Percentiles rank a stretch among this genome's conserved stretches.
These are phyloP conservation scores for Acer yangbiense DNA, from an alignment of 345 rosid genomes.

Conservation along the genomic window DNA sequence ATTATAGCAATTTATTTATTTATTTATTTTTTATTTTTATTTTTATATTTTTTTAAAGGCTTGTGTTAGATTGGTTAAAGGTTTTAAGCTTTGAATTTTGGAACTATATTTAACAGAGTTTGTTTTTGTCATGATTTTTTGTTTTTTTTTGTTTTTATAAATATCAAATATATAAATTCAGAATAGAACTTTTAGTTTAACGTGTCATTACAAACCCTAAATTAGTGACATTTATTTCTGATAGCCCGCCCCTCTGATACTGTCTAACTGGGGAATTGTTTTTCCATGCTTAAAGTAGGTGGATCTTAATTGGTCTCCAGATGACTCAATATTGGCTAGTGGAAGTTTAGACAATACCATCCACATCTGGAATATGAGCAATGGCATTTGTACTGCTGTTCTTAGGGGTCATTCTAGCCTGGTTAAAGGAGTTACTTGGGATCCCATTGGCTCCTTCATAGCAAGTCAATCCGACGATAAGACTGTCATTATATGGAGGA, in stretches of 20 bases:
- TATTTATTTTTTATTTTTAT: too few species aligned
- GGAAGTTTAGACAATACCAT: slow-evolving; percentile 98
- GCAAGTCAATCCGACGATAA: slow-evolving; percentile 99
- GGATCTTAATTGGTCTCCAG: slow-evolving; percentile 99
- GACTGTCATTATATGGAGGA: slow-evolving; percentile 97
- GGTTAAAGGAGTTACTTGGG: slow-evolving; percentile 98
- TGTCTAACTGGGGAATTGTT: slow-evolving; percentile 44
- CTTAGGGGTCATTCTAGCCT: slow-evolving; percentile 97
- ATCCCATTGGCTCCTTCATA: slow-evolving; percentile 94
- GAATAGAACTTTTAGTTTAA: slow-evolving; percentile 1
- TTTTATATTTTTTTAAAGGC: too few species aligned
- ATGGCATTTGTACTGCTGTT: slow-evolving; percentile 93
- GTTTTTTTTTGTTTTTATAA: slow-evolving; percentile 3
- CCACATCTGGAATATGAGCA: slow-evolving; percentile 95
- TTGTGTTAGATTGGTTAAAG: neutral
- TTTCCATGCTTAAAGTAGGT: slow-evolving; percentile 88
- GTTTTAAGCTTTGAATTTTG: neutral
- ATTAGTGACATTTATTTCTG: slow-evolving; percentile 16
- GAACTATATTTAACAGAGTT: neutral
- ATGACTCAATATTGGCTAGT: slow-evolving; percentile 92
- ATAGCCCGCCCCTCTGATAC: slow-evolving; percentile 15
- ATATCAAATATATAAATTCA: neutral
- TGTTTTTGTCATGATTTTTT: neutral
- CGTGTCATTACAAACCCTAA: neutral
- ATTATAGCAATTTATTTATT: neutral